phyloP scores from a whole-genome alignment of 495 filamentous ascomycete genomes.

The Aspergillus wentii region DNA sequence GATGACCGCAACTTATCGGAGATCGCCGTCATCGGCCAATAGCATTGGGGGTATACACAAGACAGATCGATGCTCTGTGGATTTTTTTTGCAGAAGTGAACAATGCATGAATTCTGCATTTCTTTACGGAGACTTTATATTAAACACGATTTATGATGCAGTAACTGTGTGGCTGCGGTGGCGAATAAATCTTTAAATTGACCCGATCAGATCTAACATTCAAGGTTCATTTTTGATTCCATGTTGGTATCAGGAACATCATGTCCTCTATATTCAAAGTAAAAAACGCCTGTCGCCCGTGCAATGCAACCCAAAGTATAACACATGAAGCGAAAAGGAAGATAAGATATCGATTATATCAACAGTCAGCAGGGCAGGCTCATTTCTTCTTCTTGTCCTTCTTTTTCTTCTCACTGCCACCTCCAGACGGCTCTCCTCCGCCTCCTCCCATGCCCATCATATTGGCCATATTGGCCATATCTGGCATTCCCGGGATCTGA shows the following conservation, averaged over 20 bases:
- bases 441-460: constrained; percentile 25
- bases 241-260: constrained; percentile 13
- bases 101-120: too few species aligned
- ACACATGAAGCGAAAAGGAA: constrained; percentile 7
- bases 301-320: constrained; percentile 32
- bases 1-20: too few species aligned
- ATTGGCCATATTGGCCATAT: constrained; percentile 30
- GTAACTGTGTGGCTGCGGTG: too few species aligned
- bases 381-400: constrained; percentile 49
- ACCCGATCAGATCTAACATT: neutral
- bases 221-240: neutral
- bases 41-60: too few species aligned
- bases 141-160: too few species aligned
- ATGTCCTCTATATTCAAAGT: constrained; percentile 13
- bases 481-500: constrained; percentile 38
- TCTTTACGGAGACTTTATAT: too few species aligned
- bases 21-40: too few species aligned
- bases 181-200: too few species aligned
- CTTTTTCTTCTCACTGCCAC: constrained; percentile 43
- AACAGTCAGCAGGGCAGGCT: too few species aligned
- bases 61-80: too few species aligned
- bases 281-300: constrained; percentile 32
- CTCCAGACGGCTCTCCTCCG: constrained; percentile 30
- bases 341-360: neutral
- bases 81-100: too few species aligned